These are phyloP conservation scores for Neurospora cerealis DNA, from an alignment of 495 filamentous ascomycete species.

Conservation along the genomic window DNA sequence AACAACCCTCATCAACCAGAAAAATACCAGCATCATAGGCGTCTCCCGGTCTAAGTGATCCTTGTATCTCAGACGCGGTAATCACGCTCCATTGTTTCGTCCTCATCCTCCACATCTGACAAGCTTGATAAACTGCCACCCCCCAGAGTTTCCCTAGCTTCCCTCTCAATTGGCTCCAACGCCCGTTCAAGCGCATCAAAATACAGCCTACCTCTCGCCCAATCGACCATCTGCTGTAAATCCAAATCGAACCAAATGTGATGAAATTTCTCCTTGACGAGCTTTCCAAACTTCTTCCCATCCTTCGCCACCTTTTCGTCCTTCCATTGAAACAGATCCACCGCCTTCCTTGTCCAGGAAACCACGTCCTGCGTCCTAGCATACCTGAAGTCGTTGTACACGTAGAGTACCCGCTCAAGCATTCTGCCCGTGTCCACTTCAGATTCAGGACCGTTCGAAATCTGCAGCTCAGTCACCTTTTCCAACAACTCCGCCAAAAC, in stretches of 20 bases:
- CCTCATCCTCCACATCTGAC: not conserved
- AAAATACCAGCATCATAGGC: no score
- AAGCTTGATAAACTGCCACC: not conserved
- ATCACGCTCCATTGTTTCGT: no score
- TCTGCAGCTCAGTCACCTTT: slow-evolving; percentile 3
- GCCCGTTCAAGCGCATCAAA: not conserved
- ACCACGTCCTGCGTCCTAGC: slow-evolving; percentile 30
- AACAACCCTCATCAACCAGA: not conserved
- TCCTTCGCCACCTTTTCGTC: slow-evolving; percentile 18
- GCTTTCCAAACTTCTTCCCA: slow-evolving; percentile 18
- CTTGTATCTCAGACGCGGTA: not conserved
- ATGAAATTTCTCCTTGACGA: slow-evolving; percentile 22
- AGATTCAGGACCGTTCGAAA: not conserved
- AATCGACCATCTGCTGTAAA: slow-evolving; percentile 22
- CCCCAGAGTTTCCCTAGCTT: not conserved
- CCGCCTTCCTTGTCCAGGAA: slow-evolving; percentile 21
- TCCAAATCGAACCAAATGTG: slow-evolving; percentile 30
- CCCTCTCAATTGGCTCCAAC: not conserved
- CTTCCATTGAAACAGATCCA: slow-evolving; percentile 33
- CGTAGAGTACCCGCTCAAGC: slow-evolving; percentile 22
- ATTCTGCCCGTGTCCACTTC: slow-evolving; percentile 5
- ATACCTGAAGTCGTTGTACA: slow-evolving; percentile 28
- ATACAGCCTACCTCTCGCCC: not conserved
- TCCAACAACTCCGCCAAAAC: slow-evolving; percentile 32
- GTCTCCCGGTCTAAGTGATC: not conserved